Conservation (phyloP, 2,329 filamentous ascomycete genomes). For the Verruconis gallopava region DNA sequence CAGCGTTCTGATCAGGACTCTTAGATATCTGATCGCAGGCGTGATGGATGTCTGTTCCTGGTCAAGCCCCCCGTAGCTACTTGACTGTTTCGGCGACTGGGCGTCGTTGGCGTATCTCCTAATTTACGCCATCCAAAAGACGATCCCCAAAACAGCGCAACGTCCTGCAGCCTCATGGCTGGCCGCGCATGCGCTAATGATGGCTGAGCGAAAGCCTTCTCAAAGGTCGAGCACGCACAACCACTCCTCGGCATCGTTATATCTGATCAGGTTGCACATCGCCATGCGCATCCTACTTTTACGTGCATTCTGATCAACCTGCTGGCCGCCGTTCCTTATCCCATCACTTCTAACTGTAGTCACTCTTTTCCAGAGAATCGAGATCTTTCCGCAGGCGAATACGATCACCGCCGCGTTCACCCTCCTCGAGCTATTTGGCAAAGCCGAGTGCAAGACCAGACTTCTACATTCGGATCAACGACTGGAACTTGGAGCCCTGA, state of each 20-base stretch:
- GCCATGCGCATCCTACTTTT: not conserved
- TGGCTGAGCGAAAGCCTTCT: not conserved
- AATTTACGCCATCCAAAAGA: not conserved
- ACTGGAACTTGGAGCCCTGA: no score
- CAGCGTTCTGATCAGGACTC: not conserved
- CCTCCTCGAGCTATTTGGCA: no score
- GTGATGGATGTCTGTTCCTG: not conserved
- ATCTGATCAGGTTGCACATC: not conserved
- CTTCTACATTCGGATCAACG: no score
- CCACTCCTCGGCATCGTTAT: not conserved
- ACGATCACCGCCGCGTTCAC: no score
- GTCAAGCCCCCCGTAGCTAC: not conserved
- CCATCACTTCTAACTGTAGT: not conserved
- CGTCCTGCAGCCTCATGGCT: not conserved
- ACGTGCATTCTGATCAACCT: not conserved
- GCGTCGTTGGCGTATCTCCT: not conserved
- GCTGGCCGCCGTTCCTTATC: not conserved
- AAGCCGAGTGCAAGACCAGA: no score
- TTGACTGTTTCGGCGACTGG: not conserved
- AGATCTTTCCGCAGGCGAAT: no score
- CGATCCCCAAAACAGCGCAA: not conserved
- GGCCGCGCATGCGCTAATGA: not conserved
- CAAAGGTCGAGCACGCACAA: not conserved
- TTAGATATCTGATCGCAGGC: not conserved
- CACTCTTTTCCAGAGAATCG: not conserved